Conservation (phyloP, 495 filamentous ascomycete genomes). For the Baudoinia panamericana region DNA sequence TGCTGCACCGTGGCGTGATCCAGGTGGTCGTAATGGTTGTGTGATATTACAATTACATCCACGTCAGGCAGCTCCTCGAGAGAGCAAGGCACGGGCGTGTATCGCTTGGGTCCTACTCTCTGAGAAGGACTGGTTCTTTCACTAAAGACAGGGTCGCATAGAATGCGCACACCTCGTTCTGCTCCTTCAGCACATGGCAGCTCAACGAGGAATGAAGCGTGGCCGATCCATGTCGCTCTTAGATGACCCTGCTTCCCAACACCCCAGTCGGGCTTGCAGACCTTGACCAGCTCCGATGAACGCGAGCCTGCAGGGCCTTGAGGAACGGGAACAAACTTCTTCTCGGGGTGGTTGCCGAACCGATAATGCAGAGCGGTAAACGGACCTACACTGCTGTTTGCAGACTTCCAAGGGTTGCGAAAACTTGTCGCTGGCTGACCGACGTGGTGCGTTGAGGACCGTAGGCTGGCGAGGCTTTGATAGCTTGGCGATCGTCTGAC, state of each 20-base stretch:
- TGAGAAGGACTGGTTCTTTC: conserved; percentile 36
- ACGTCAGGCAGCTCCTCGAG: conserved; percentile 36
- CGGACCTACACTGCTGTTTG: conserved; percentile 22
- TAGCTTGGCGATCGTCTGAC: no score
- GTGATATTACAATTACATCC: conserved; percentile 38
- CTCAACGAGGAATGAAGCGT: conserved; percentile 39
- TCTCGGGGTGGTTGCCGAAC: conserved; percentile 21
- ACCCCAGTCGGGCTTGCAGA: conserved; percentile 30
- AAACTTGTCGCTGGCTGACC: conserved; percentile 31
- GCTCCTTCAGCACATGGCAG: conserved; percentile 20
- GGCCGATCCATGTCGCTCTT: conserved; percentile 41
- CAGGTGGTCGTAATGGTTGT: conserved; percentile 44
- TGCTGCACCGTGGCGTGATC: conserved; percentile 32
- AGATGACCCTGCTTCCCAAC: conserved; percentile 17
- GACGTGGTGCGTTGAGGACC: conserved; percentile 27
- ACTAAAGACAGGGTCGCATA: conserved; percentile 45
- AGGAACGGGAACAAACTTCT: conserved; percentile 31
- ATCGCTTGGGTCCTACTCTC: conserved; percentile 37
- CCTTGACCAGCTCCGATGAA: conserved; percentile 23
- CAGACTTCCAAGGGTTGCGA: conserved; percentile 43
- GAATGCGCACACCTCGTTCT: conserved; percentile 27
- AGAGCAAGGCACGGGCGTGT: conserved; percentile 38
- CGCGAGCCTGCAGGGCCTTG: conserved; percentile 18
- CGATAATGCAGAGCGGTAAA: conserved; percentile 20
- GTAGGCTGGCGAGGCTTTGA: no score